phyloP scores from a whole-genome alignment of 2,329 filamentous ascomycete genomes.

The Pseudogymnoascus sp. region DNA sequence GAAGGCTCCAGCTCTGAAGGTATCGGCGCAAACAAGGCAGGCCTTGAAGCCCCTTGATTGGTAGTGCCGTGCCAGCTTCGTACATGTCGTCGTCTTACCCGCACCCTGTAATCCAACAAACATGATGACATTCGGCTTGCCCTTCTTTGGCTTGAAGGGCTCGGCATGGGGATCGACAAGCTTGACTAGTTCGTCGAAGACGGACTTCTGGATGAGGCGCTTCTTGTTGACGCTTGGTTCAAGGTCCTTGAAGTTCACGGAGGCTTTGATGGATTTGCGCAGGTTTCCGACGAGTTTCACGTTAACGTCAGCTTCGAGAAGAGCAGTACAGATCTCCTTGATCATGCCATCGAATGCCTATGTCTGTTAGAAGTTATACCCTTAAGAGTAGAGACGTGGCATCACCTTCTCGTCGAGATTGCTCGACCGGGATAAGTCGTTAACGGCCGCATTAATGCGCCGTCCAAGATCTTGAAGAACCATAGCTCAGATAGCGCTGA shows the following conservation, averaged over 20 bases:
- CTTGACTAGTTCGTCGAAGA: conserved; percentile 93
- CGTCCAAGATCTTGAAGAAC: conserved; percentile 98
- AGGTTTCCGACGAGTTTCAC: conserved; percentile 85
- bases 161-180: conserved; percentile 94
- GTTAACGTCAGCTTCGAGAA: conserved; percentile 96
- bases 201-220: conserved; percentile 92
- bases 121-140: conserved; percentile 96
- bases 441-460: conserved; percentile 95
- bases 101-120: conserved; percentile 97
- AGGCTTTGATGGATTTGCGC: conserved; percentile 82
- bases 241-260: conserved; percentile 92
- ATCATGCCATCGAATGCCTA: conserved; percentile 96
- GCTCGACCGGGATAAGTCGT: conserved; percentile 81
- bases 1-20: conserved; percentile 95
- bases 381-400: background rate
- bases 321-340: conserved; percentile 93
- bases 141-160: conserved; percentile 94
- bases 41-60: conserved; percentile 87
- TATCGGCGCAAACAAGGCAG: conserved; percentile 94
- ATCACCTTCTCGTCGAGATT: conserved; percentile 91
- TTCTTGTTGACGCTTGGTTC: conserved; percentile 95
- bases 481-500: conserved; percentile 47
- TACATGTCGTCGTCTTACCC: conserved; percentile 97
- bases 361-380: conserved; percentile 31
- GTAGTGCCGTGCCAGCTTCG: conserved; percentile 92